These are phyloP conservation scores for Raphanus raphanistrum DNA, from an alignment of 345 rosid species.

Conservation along the genomic window DNA sequence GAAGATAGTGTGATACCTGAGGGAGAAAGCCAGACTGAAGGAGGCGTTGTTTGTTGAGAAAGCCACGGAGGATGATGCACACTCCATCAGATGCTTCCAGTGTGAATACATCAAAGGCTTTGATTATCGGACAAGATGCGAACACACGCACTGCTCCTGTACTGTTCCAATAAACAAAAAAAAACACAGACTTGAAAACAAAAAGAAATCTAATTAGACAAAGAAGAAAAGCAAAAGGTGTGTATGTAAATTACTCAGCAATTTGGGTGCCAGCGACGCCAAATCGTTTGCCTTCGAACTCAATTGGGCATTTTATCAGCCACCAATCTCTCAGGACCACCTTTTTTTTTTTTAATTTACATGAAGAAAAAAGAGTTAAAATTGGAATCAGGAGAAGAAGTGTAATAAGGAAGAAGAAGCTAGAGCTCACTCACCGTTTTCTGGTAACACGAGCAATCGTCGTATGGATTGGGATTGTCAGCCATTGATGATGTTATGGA, in stretches of 20 bases:
- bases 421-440: slow-evolving; percentile 19
- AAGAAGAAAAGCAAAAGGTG: background rate
- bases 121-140: slow-evolving; percentile 70
- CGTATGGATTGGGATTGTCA: background rate
- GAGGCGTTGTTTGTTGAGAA: slow-evolving; percentile 52
- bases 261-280: slow-evolving; percentile 65
- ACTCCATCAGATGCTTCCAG: slow-evolving; percentile 74
- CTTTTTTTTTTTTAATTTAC: slow-evolving; percentile 28
- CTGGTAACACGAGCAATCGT: slow-evolving; percentile 24
- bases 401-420: background rate
- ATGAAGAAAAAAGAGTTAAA: background rate
- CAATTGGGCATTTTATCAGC: slow-evolving; percentile 54
- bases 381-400: background rate
- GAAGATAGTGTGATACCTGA: slow-evolving; percentile 25
- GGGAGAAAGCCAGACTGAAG: slow-evolving; percentile 56
- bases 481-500: background rate
- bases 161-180: too few relatives aligned
- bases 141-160: slow-evolving; percentile 55
- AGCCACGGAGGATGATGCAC: slow-evolving; percentile 54
- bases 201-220: background rate
- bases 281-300: slow-evolving; percentile 54
- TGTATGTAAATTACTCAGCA: slow-evolving; percentile 40
- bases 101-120: slow-evolving; percentile 54
- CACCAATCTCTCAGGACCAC: slow-evolving; percentile 76
- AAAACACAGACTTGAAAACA: too few relatives aligned